These are phyloP conservation scores for Pochonia chlamydosporia DNA, from an alignment of 2,329 filamentous ascomycete species.

Conservation along the genomic window DNA sequence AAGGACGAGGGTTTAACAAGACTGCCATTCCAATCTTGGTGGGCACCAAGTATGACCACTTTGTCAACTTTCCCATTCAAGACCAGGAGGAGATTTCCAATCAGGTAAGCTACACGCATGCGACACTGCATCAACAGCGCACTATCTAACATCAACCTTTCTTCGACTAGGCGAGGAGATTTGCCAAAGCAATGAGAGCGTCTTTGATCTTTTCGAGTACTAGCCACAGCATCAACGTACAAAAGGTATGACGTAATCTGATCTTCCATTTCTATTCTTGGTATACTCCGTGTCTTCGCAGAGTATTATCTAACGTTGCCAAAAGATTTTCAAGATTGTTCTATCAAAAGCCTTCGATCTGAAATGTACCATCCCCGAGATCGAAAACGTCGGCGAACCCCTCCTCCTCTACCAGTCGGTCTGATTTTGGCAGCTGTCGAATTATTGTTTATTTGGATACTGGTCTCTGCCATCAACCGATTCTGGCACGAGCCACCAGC, in stretches of 20 bases:
- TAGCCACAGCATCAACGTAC: conserved; percentile 98
- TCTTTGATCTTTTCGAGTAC: conserved; percentile 98
- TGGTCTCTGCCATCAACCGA: not conserved
- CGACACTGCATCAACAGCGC: not conserved
- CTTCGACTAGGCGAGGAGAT: conserved; percentile 68
- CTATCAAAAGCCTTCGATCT: conserved; percentile 97
- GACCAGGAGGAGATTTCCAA: conserved; percentile 98
- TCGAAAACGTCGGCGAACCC: conserved; percentile 95
- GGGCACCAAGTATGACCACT: conserved; percentile 98
- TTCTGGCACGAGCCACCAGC: not conserved
- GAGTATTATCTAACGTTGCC: conserved; percentile 3
- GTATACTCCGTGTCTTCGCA: not conserved
- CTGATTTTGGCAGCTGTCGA: conserved; percentile 14
- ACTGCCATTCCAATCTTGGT: conserved; percentile 98
- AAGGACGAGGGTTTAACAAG: conserved; percentile 98
- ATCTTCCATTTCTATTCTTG: not conserved
- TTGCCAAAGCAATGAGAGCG: conserved; percentile 97
- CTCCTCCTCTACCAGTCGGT: conserved; percentile 79
- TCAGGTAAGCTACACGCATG: conserved; percentile 53
- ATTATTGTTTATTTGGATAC: not conserved
- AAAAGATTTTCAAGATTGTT: conserved; percentile 98
- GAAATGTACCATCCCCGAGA: conserved; percentile 98
- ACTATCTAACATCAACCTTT: not conserved
- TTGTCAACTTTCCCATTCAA: conserved; percentile 95
- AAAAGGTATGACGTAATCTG: conserved; percentile 60